These are phyloP conservation scores for Populus tremula DNA, from an alignment of 345 rosid species.

Conservation along the genomic window DNA sequence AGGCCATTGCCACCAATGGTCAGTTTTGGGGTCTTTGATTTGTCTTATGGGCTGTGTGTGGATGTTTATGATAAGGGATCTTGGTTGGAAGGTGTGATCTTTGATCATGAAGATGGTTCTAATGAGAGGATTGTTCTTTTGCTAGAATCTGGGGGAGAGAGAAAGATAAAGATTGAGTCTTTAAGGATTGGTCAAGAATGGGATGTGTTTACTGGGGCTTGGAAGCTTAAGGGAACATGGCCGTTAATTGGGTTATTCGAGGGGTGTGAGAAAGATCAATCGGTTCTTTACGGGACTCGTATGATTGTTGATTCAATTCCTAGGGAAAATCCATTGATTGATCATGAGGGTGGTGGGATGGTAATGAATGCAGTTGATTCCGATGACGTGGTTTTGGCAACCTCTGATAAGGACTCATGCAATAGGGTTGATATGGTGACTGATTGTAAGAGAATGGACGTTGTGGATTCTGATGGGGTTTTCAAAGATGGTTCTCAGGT, in stretches of 20 bases:
- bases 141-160: constrained; percentile 3
- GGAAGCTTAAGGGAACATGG: constrained; percentile 12
- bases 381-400: too few relatives aligned
- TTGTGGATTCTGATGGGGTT: too few relatives aligned
- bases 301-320: too few relatives aligned
- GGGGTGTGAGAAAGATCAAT: neutral
- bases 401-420: too few relatives aligned
- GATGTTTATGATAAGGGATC: neutral
- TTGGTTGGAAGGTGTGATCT: constrained; percentile 18
- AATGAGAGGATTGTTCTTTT: constrained; percentile 13
- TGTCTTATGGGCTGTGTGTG: constrained; percentile 12
- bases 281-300: too few relatives aligned
- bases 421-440: too few relatives aligned
- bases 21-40: neutral
- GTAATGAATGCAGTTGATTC: too few relatives aligned
- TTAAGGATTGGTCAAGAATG: constrained; percentile 11
- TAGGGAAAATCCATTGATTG: too few relatives aligned
- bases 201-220: neutral
- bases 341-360: too few relatives aligned
- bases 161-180: neutral
- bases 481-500: too few relatives aligned
- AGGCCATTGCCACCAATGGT: neutral
- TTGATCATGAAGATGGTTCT: constrained; percentile 3
- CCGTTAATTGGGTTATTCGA: neutral
- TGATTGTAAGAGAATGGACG: too few relatives aligned